These are phyloP conservation scores for Venturia aucupariae DNA, from an alignment of 2,329 filamentous ascomycete species.

Conservation along the genomic window DNA sequence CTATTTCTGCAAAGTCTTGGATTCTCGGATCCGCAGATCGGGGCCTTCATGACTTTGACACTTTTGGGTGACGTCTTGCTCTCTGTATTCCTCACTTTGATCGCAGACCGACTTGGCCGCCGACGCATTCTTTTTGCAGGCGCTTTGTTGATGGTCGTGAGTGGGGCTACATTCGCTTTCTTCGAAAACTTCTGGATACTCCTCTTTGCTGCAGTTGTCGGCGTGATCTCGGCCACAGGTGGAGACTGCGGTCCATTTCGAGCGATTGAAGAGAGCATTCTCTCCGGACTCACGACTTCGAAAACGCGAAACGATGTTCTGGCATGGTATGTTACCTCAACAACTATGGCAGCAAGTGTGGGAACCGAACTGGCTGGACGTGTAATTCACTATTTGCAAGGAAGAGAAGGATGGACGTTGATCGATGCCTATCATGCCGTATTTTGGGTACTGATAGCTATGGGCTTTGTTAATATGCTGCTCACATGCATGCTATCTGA, in stretches of 20 bases:
- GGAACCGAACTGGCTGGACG: conserved; percentile 14
- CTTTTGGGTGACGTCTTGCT: conserved; percentile 30
- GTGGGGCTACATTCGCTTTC: conserved; percentile 27
- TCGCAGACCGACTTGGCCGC: conserved; percentile 29
- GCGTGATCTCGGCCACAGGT: conserved; percentile 31
- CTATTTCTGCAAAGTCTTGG: conserved; percentile 28
- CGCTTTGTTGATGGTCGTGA: conserved; percentile 27
- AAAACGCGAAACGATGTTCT: conserved; percentile 28
- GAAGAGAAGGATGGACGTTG: conserved; percentile 5
- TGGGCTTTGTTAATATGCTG: conserved; percentile 14
- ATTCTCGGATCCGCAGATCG: conserved; percentile 29
- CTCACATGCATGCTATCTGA: conserved; percentile 2
- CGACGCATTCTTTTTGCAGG: conserved; percentile 27
- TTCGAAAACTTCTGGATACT: conserved; percentile 25
- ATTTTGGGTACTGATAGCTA: conserved; percentile 15
- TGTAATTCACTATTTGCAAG: conserved; percentile 12
- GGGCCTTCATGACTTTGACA: conserved; percentile 33
- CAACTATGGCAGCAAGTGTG: conserved; percentile 22
- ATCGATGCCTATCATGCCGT: conserved; percentile 14
- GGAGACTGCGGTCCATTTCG: conserved; percentile 34
- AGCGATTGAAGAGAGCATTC: conserved; percentile 30
- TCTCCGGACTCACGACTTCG: conserved; percentile 28
- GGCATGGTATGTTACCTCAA: conserved; percentile 32
- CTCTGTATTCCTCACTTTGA: conserved; percentile 28
- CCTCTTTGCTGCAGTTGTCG: conserved; percentile 28